Evolutionary conservation across 2,329 filamentous ascomycete species (phyloP), one percentile per base, ranked within the genome.

Genomic region (Endocalyx cinctus): DNA sequence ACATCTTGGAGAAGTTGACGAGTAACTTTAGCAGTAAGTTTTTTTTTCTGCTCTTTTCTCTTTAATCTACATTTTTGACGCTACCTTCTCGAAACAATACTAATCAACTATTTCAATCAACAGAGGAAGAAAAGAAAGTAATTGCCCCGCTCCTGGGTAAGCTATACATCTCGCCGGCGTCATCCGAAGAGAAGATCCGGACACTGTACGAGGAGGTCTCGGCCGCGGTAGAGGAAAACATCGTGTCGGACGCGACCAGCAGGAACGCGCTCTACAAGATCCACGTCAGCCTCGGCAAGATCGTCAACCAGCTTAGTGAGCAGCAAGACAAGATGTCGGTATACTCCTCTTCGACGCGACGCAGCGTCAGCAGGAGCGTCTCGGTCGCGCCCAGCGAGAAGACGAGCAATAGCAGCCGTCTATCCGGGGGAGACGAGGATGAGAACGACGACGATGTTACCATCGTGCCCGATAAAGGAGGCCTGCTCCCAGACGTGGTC

Each of bases 51-150:
- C n/a, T 4, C 15, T 19, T 20, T 31, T 30, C 31, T 25, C 18
- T 17, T n/a, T 19, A 29, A 27, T 12, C 5, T 22, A 34, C 17
- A 15, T n/a, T 29, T 17, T 10, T n/a, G 39, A 23, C 38, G 25
- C 14, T n/a, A 15, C 7, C n/a, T 11, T 10, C 17, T n/a, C n/a
- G n/a, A n/a, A n/a, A 19, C 17, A 22, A 17, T 18, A n/a, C 5
- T 11, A 13, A 33, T 52, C 65, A 57, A 64, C 54, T 39, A 14
- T n/a, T 2, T 15, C 8, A 25, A 13, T 8, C 15, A 6, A 55
- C 52, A 82, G 83, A 85, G 56, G 88, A 95, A 44, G 89, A 96
- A 60, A 87, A 85, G 64, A 96, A 94, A 57, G 73, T 82, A 1
- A 66, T 92, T 8, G 79, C 86, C 17, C 74, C 80, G 0, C 75